Evolutionary conservation across 805 yeast species (phyloP), one percentile per base, ranked within the genome.

Genomic region (Pichia sporocuriosa): DNA sequence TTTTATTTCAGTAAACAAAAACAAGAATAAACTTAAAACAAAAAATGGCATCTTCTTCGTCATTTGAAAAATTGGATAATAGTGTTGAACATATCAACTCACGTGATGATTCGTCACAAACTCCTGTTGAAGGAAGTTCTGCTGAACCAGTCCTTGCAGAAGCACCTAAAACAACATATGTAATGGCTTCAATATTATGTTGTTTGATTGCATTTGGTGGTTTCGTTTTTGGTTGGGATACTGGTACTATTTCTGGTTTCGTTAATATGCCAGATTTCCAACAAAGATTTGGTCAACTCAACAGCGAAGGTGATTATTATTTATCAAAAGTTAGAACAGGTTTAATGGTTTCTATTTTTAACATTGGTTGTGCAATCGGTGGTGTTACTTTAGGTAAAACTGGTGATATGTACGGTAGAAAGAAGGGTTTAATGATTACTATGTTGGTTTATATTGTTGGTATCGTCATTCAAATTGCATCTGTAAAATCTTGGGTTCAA

Each of bases 201-300:
- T 52, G 69, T n/a, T 53, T 75, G 40, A 75, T 81, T 49, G 84
- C 86, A 25, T 81, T 81, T 48, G 87, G 86, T 65, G 89, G 88
- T 35, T 81, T 77, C 57, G 80, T 81, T 34, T 81, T 79, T 55
- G 88, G 88, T 46, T 81, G 81, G 72, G 88, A 81, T 66, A 81
- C 85, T 39, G 88, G 87, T 66, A 79, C 87, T 49, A 75, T 80
- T 60, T 78, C 84, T 31, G 86, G 86, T 50, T 77, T 81, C 53
- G 77, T 79, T 37, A 75, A 75, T 57, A 75, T 80, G 79, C 52
- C 67, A n/a, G 77, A 77, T 47, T 81, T 73, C 60, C 56, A 63
- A 39, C 43, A 49, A 16, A 65, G 79, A 52, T 79, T 79, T 50
- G 86, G 84, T 55, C 61, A 66, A 46, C 19, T 47, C 3, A 48